Percentiles rank a stretch among this genome's conserved stretches.
Conservation (phyloP, 2,329 filamentous ascomycete genomes). For the Chaetoscypha palmicola region DNA sequence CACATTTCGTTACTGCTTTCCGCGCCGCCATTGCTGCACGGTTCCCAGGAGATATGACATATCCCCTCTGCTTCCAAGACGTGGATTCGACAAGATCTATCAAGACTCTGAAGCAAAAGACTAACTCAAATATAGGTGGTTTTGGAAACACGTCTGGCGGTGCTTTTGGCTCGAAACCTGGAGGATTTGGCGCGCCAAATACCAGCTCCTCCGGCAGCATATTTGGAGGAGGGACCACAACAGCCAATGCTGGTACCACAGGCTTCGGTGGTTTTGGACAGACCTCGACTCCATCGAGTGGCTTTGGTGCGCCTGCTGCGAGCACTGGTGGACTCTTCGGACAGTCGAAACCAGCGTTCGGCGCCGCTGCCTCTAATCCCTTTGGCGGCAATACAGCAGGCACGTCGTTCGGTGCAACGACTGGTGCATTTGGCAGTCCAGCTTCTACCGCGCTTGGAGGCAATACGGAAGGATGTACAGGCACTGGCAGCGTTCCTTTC, state of each 20-base stretch:
- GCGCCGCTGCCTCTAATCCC: constrained; percentile 28
- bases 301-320: constrained; percentile 22
- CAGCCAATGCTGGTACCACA: constrained; percentile 38
- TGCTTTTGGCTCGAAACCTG: constrained; percentile 32
- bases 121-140: constrained; percentile 17
- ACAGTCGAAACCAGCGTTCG: constrained; percentile 25
- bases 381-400: constrained; percentile 25
- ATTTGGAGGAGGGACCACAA: constrained; percentile 39
- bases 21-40: no score
- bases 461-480: constrained; percentile 52
- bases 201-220: constrained; percentile 41
- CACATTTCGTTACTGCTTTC: not conserved
- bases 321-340: constrained; percentile 27
- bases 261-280: constrained; percentile 20
- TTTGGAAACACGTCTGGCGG: constrained; percentile 40
- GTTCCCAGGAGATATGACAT: no score
- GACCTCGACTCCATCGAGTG: constrained; percentile 11
- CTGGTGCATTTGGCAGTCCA: constrained; percentile 37
- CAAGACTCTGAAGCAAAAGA: constrained; percentile 8
- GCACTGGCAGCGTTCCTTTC: constrained; percentile 66
- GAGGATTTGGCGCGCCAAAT: constrained; percentile 40
- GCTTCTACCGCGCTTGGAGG: constrained; percentile 40
- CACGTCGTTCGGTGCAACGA: constrained; percentile 37
- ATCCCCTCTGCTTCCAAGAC: no score
- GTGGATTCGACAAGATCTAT: not conserved